These are phyloP conservation scores for Phyllosticta capitalensis DNA, from an alignment of 2,329 filamentous ascomycete genomes.

Conservation along the genomic window DNA sequence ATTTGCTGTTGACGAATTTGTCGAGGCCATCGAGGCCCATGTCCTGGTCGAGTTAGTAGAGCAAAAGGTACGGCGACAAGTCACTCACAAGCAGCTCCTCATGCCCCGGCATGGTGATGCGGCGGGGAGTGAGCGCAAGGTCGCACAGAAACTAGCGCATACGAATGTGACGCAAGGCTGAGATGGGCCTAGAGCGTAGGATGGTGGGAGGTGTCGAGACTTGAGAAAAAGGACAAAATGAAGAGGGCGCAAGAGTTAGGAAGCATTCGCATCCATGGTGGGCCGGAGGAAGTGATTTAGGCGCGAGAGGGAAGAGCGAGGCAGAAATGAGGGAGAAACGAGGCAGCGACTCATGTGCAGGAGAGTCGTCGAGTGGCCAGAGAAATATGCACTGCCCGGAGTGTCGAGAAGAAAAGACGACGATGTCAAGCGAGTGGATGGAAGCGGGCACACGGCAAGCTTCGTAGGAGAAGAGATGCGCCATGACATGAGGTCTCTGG, in stretches of 20 bases:
- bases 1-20: constrained; percentile 7
- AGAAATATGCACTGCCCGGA: neutral
- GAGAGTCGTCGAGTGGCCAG: neutral
- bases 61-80: neutral
- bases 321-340: neutral
- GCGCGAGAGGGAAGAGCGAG: neutral
- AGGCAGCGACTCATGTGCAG: neutral
- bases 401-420: neutral
- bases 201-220: neutral
- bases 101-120: neutral
- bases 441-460: neutral
- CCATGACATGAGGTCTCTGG: neutral
- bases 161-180: neutral
- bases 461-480: neutral
- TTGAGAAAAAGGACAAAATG: neutral
- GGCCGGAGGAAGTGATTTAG: neutral
- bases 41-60: neutral
- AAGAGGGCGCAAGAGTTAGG: neutral
- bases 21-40: constrained; percentile 9
- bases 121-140: neutral
- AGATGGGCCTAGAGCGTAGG: neutral
- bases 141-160: neutral
- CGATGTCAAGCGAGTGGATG: neutral
- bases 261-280: neutral
- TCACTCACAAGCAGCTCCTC: neutral